These are phyloP conservation scores for Brettanomyces sp. DNA, from an alignment of 805 yeast genomes.

Conservation along the genomic window DNA sequence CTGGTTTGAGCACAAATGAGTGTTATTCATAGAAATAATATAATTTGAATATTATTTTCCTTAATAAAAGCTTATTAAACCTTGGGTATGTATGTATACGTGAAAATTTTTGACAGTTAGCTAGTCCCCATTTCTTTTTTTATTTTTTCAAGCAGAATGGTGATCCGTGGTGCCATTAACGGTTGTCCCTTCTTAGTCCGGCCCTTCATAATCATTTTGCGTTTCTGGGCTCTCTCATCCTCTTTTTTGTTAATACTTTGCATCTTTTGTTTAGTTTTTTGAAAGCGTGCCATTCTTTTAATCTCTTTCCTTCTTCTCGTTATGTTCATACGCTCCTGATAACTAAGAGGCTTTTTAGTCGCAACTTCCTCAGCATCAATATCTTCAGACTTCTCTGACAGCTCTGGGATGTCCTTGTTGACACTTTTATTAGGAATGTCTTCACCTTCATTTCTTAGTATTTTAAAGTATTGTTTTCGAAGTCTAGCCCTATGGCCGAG, in stretches of 20 bases:
- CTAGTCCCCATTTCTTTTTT: slow-evolving; percentile 21
- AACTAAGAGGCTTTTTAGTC: slow-evolving; percentile 28
- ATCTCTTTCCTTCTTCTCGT: slow-evolving; percentile 39
- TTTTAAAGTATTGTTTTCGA: slow-evolving; percentile 71
- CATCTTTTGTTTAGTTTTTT: slow-evolving; percentile 25
- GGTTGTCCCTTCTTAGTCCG: slow-evolving; percentile 80
- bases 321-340: slow-evolving; percentile 34
- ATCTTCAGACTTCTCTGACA: slow-evolving; percentile 10
- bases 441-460: slow-evolving; percentile 64
- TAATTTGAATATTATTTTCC: background rate
- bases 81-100: background rate
- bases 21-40: background rate
- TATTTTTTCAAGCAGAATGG: slow-evolving; percentile 67
- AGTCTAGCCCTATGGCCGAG: slow-evolving; percentile 73
- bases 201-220: slow-evolving; percentile 30
- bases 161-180: slow-evolving; percentile 81
- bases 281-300: slow-evolving; percentile 31
- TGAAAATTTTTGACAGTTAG: background rate
- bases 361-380: slow-evolving; percentile 8
- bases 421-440: slow-evolving; percentile 31
- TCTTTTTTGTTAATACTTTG: slow-evolving; percentile 28
- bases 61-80: background rate
- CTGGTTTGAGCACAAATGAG: background rate
- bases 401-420: slow-evolving; percentile 4
- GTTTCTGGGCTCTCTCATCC: slow-evolving; percentile 34